A percentile compares a stretch with the other conserved stretches of the same genome.
These are phyloP conservation scores for Botrytis tulipae DNA, from an alignment of 2,329 filamentous ascomycete species.

Conservation along the genomic window DNA sequence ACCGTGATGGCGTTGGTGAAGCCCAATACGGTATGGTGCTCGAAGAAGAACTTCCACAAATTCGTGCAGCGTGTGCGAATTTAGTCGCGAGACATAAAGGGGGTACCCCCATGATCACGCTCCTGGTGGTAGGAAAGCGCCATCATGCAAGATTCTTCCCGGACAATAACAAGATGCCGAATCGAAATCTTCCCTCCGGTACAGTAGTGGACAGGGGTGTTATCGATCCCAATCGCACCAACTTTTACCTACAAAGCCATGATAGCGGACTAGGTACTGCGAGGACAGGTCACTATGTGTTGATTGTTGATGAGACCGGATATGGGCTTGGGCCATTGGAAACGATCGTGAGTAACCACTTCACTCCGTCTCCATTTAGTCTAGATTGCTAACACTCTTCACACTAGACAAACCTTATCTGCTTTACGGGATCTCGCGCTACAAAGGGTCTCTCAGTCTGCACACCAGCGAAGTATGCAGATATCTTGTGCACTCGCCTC, in stretches of 20 bases:
- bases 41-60: slow-evolving; percentile 34
- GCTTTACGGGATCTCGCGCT: slow-evolving; percentile 75
- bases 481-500: slow-evolving; percentile 75
- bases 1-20: slow-evolving; percentile 41
- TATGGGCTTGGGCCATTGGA: neutral
- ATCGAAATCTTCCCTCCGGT: too few relatives aligned
- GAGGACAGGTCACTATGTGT: neutral
- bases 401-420: slow-evolving; percentile 68
- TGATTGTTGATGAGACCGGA: neutral
- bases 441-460: slow-evolving; percentile 81
- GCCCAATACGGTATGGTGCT: slow-evolving; percentile 37
- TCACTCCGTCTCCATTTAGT: too few relatives aligned
- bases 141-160: neutral
- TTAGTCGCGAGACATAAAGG: neutral
- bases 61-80: slow-evolving; percentile 26
- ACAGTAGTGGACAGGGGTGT: neutral
- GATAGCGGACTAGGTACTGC: neutral
- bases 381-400: neutral
- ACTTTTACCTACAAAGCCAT: neutral
- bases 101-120: neutral
- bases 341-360: neutral
- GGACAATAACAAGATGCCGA: neutral
- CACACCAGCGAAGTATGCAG: slow-evolving; percentile 84
- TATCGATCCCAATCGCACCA: neutral
- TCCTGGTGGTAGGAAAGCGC: neutral